Percentiles rank a stretch among this genome's conserved stretches.
phyloP scores from a whole-genome alignment of 108 stramenopile genomes.

The Bacterosira constricta region DNA sequence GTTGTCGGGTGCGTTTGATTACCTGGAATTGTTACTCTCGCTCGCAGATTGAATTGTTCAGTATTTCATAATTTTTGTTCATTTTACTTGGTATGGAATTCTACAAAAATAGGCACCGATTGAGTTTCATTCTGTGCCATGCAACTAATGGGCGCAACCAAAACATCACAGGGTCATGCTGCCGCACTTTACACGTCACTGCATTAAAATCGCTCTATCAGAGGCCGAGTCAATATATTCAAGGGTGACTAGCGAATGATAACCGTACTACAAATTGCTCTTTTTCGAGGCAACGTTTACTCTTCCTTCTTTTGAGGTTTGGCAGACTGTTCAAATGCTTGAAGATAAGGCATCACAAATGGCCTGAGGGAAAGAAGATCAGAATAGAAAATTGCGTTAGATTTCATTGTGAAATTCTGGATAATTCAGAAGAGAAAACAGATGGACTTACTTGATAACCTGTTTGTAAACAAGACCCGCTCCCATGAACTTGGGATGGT shows the following conservation, averaged over 20 bases:
- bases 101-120: too few species aligned
- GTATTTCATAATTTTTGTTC: too few species aligned
- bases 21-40: too few species aligned
- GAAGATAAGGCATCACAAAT: conserved; percentile 62
- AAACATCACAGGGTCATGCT: background rate
- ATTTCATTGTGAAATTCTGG: background rate
- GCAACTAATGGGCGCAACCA: background rate
- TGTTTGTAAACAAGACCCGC: conserved; percentile 77
- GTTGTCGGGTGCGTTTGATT: too few species aligned
- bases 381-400: background rate
- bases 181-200: background rate
- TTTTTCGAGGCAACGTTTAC: background rate
- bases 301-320: conserved; percentile 37
- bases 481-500: conserved; percentile 81
- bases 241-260: background rate
- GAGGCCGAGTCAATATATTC: background rate
- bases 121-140: too few species aligned
- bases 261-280: too few species aligned
- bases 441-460: conserved; percentile 47
- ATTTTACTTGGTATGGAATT: too few species aligned
- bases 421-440: background rate
- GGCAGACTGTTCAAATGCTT: conserved; percentile 10
- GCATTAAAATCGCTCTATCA: background rate
- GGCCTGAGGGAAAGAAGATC: conserved; percentile 30
- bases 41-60: too few species aligned